Conservation (phyloP, 2,329 filamentous ascomycete species). For the Penicillium sp. region DNA sequence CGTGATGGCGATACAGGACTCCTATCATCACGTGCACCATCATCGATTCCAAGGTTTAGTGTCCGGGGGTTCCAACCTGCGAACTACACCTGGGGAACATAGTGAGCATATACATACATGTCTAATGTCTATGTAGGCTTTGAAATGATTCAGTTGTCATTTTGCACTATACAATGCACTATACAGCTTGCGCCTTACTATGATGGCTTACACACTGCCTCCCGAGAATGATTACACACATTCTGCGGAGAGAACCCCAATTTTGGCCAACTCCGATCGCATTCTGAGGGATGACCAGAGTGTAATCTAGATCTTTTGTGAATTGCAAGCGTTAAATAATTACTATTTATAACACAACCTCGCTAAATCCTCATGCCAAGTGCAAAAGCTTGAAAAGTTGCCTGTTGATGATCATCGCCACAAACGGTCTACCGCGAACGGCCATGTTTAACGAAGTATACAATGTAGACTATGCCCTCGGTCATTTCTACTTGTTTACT, state of each 20-base stretch:
- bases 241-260: constrained; percentile 1
- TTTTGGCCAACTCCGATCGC: constrained; percentile 1
- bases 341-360: neutral
- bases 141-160: neutral
- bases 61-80: neutral
- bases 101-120: neutral
- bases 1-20: constrained; percentile 1
- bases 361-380: neutral
- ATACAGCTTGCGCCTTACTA: neutral
- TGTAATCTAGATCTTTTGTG: neutral
- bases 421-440: constrained; percentile 18
- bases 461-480: neutral
- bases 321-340: neutral
- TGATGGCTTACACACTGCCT: neutral
- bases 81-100: neutral
- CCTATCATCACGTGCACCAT: constrained; percentile 1
- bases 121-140: no score
- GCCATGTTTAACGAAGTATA: constrained; percentile 6
- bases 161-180: neutral
- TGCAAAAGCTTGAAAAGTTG: neutral
- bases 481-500: constrained; percentile 11
- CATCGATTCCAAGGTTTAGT: neutral
- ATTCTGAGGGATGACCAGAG: neutral
- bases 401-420: constrained; percentile 2
- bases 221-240: neutral